A percentile compares a stretch with the other conserved stretches of the same genome.
These are phyloP conservation scores for Penicillium polonicum DNA, from an alignment of 2,329 filamentous ascomycete species.

Conservation along the genomic window DNA sequence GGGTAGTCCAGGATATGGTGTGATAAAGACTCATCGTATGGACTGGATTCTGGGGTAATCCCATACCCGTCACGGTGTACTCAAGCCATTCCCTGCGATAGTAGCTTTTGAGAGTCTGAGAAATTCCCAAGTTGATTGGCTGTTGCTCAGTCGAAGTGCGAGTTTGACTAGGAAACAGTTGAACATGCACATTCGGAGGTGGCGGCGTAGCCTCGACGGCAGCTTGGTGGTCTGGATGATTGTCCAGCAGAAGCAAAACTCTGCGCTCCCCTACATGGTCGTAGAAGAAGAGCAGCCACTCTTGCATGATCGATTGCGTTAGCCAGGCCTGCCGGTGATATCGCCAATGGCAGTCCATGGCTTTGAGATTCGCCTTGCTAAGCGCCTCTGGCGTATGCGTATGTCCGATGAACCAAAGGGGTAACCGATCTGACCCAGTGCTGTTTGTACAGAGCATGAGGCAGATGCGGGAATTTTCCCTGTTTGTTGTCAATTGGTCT, in stretches of 20 bases:
- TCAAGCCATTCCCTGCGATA: slow-evolving; percentile 11
- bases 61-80: neutral
- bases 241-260: slow-evolving; percentile 22
- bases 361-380: slow-evolving; percentile 22
- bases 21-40: slow-evolving; percentile 9
- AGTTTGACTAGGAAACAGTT: slow-evolving; percentile 12
- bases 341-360: slow-evolving; percentile 25
- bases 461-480: slow-evolving; percentile 6
- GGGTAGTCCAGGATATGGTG: slow-evolving; percentile 8
- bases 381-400: slow-evolving; percentile 23
- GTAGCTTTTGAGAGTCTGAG: slow-evolving; percentile 9
- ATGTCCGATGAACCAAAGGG: slow-evolving; percentile 23
- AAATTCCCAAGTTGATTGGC: slow-evolving; percentile 17
- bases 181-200: slow-evolving; percentile 16
- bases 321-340: slow-evolving; percentile 27
- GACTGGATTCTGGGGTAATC: neutral
- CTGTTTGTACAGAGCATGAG: slow-evolving; percentile 21
- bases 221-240: slow-evolving; percentile 14
- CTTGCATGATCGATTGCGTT: slow-evolving; percentile 17
- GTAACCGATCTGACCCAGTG: slow-evolving; percentile 27
- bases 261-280: slow-evolving; percentile 4
- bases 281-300: slow-evolving; percentile 18
- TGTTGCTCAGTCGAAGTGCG: slow-evolving; percentile 3
- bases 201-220: slow-evolving; percentile 10
- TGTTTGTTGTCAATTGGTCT: neutral